phyloP scores from a whole-genome alignment of 495 filamentous ascomycete species.

The Amorphotheca resinae region DNA sequence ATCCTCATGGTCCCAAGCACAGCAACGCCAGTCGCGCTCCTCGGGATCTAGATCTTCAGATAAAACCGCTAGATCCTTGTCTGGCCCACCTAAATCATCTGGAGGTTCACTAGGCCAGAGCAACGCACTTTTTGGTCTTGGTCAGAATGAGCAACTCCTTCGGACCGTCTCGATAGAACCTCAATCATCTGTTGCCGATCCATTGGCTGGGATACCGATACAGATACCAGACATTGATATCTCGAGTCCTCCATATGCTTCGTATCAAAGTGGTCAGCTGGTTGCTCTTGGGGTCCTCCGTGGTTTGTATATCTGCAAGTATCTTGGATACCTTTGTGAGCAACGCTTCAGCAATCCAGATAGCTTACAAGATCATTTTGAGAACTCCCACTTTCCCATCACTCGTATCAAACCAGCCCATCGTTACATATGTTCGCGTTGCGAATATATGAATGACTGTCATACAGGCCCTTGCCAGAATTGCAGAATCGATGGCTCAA shows the following conservation, averaged over 20 bases:
- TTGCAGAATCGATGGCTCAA: constrained; percentile 2
- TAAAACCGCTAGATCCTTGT: not conserved
- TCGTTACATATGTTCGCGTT: constrained; percentile 11
- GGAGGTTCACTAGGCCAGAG: not conserved
- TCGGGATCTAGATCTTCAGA: constrained; percentile 6
- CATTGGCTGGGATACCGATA: not conserved
- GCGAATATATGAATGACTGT: constrained; percentile 3
- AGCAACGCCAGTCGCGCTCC: not conserved
- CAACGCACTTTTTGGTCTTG: constrained; percentile 5
- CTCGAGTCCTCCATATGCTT: constrained; percentile 5
- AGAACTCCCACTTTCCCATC: constrained; percentile 11
- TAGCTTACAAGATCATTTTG: constrained; percentile 17
- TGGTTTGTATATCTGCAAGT: constrained; percentile 7
- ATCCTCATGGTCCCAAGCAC: not conserved
- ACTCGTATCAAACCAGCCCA: constrained; percentile 13
- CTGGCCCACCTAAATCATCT: not conserved
- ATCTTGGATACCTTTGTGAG: constrained; percentile 8
- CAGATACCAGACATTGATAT: not conserved
- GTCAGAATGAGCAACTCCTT: not conserved
- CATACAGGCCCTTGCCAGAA: constrained; percentile 1
- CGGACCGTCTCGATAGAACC: constrained; percentile 2
- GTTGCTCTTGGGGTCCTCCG: constrained; percentile 11
- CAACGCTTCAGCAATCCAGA: constrained; percentile 6
- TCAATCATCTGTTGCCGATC: constrained; percentile 5
- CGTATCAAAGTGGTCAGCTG: constrained; percentile 9